These are phyloP conservation scores for Hypsizygus ulmarius DNA, from an alignment of 1,284 basidiomycete species.

Conservation along the genomic window DNA sequence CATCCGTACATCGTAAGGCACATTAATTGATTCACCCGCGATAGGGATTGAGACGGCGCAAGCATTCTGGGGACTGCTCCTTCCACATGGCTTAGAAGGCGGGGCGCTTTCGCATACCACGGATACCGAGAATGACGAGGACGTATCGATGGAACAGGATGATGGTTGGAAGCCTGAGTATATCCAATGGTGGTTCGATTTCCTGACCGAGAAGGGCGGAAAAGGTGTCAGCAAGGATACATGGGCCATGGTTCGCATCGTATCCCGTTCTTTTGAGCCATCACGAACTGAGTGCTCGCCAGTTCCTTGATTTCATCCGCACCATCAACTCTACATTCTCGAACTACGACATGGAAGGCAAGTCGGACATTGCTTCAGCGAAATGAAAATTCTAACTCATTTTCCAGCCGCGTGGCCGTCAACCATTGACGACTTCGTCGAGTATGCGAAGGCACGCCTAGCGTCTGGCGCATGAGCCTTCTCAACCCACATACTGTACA, in stretches of 20 bases:
- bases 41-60: conserved; percentile 71
- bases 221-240: conserved; percentile 94
- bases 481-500: background rate
- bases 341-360: conserved; percentile 86
- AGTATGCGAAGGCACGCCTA: conserved; percentile 51
- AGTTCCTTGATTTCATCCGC: conserved; percentile 83
- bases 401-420: conserved; percentile 82
- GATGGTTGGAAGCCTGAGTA: conserved; percentile 69
- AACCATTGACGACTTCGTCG: conserved; percentile 86
- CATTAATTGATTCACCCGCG: background rate
- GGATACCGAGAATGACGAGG: conserved; percentile 39
- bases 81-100: conserved; percentile 76
- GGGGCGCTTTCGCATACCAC: conserved; percentile 58
- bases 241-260: conserved; percentile 77
- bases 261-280: conserved; percentile 2
- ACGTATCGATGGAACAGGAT: conserved; percentile 40
- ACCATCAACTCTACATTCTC: conserved; percentile 79
- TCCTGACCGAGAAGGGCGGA: conserved; percentile 64
- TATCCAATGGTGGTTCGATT: conserved; percentile 84
- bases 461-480: conserved; percentile 8
- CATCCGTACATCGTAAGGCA: background rate
- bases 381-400: conserved; percentile 9
- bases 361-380: conserved; percentile 19
- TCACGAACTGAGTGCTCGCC: conserved; percentile 14
- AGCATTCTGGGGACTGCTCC: conserved; percentile 83